A percentile compares a stretch with the other conserved stretches of the same genome.
Conservation (phyloP, 768 basidiomycete genomes). For the Suillus subaureus region DNA sequence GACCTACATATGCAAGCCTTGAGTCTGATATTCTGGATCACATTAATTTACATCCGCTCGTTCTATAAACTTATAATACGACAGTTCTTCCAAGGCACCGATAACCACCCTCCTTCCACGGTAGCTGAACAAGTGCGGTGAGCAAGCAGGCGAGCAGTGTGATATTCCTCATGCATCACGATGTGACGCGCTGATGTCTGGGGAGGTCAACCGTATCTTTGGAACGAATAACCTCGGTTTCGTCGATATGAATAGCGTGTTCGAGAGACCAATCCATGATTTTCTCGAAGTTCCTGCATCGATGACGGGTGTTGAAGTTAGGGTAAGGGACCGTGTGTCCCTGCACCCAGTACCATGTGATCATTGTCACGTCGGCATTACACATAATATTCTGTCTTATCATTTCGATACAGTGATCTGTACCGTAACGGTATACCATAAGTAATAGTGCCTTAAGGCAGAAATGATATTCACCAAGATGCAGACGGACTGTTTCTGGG, state of each 20-base stretch:
- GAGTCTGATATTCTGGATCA: not conserved
- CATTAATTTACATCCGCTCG: not conserved
- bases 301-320: constrained; percentile 11
- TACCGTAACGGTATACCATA: not conserved
- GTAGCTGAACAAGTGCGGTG: not conserved
- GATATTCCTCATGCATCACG: not conserved
- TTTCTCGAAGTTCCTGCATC: constrained; percentile 1
- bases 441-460: not conserved
- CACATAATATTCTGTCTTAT: constrained; percentile 18
- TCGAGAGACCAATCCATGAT: not conserved
- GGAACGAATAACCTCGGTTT: not conserved
- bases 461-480: constrained; percentile 10
- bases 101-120: not conserved
- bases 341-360: constrained; percentile 16
- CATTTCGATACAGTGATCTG: constrained; percentile 16
- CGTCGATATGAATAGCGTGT: not conserved
- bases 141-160: not conserved
- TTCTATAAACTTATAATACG: not conserved
- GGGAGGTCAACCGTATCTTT: not conserved
- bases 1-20: not conserved
- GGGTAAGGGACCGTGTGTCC: not conserved
- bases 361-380: constrained; percentile 14
- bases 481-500: not conserved
- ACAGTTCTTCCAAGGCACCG: not conserved
- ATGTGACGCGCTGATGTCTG: not conserved